Evolutionary conservation across 1,284 basidiomycete genomes (phyloP).

Genomic region (Trichosporon sp.): DNA sequence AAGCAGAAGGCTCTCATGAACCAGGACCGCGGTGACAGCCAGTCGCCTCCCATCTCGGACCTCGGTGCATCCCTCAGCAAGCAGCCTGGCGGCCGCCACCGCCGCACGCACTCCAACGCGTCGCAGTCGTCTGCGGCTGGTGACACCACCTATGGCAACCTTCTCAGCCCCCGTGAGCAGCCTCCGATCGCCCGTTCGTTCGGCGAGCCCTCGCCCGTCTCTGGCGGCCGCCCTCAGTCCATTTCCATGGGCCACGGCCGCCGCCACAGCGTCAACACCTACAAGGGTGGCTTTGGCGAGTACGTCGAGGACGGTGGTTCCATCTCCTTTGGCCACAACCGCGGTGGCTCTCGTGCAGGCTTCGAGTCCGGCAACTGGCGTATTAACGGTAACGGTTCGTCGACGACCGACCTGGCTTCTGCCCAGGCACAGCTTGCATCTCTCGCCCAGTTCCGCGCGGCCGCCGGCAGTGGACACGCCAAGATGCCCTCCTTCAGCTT

Average conservation of each 20-base stretch:
- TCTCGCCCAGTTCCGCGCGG: conserved; percentile 93
- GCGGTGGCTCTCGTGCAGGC: conserved; percentile 54
- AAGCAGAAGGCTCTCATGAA: conserved; percentile 83
- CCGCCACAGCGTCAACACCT: conserved; percentile 87
- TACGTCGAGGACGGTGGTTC: conserved; percentile 38
- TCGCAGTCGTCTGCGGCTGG: conserved; percentile 40
- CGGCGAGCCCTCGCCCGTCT: conserved; percentile 30
- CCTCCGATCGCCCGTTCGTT: conserved; percentile 17
- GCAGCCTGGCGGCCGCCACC: conserved; percentile 56
- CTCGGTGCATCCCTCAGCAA: conserved; percentile 9
- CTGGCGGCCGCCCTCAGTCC: conserved; percentile 43
- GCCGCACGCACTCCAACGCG: conserved; percentile 75
- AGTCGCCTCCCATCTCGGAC: conserved; percentile 59
- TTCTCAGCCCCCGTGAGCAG: conserved; percentile 1
- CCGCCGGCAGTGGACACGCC: conserved; percentile 87
- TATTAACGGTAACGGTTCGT: conserved; percentile 55
- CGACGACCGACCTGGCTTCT: conserved; percentile 75
- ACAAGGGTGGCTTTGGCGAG: conserved; percentile 46
- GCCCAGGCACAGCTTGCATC: conserved; percentile 91
- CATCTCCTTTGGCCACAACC: conserved; percentile 58
- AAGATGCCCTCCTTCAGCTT: conserved; percentile 97
- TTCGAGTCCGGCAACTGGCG: conserved; percentile 71
- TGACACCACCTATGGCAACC: not conserved
- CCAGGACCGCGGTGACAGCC: conserved; percentile 71
- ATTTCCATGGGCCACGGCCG: conserved; percentile 67